phyloP scores from a whole-genome alignment of 495 filamentous ascomycete genomes.

The Penicillium fimorum region DNA sequence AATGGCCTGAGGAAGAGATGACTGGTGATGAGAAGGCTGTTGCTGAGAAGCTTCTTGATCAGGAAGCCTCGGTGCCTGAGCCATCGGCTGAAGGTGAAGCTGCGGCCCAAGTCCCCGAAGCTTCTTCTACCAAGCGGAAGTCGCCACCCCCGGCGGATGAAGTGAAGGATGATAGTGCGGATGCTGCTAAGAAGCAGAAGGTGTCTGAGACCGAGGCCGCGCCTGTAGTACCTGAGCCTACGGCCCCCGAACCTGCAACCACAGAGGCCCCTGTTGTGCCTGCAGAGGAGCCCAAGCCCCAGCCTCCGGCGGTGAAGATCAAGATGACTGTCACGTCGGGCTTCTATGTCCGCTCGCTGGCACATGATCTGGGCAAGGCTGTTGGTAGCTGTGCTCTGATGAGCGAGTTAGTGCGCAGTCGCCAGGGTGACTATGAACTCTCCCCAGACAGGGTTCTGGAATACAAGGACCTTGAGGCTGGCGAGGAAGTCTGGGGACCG shows the following conservation, averaged over 20 bases:
- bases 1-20: slow-evolving; percentile 74
- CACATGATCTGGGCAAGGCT: slow-evolving; percentile 85
- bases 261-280: slow-evolving; percentile 10
- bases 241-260: slow-evolving; percentile 19
- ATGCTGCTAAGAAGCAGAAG: slow-evolving; percentile 39
- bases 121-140: slow-evolving; percentile 32
- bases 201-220: slow-evolving; percentile 30
- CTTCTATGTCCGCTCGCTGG: slow-evolving; percentile 94
- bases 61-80: slow-evolving; percentile 30
- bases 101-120: slow-evolving; percentile 17
- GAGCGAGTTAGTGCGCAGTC: slow-evolving; percentile 76
- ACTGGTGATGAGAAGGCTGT: slow-evolving; percentile 66
- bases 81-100: slow-evolving; percentile 22
- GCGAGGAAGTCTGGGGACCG: slow-evolving; percentile 80
- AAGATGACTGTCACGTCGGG: slow-evolving; percentile 92
- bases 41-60: slow-evolving; percentile 64
- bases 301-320: slow-evolving; percentile 71
- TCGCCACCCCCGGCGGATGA: slow-evolving; percentile 32
- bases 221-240: slow-evolving; percentile 16
- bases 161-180: slow-evolving; percentile 19
- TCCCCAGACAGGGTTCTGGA: slow-evolving; percentile 67
- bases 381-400: slow-evolving; percentile 81
- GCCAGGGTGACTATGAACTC: slow-evolving; percentile 76
- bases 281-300: slow-evolving; percentile 26
- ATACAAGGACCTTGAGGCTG: slow-evolving; percentile 73